Percentiles rank a stretch among this genome's conserved stretches.
These are phyloP conservation scores for Colletotrichum lini DNA, from an alignment of 2,329 filamentous ascomycete species.

Conservation along the genomic window DNA sequence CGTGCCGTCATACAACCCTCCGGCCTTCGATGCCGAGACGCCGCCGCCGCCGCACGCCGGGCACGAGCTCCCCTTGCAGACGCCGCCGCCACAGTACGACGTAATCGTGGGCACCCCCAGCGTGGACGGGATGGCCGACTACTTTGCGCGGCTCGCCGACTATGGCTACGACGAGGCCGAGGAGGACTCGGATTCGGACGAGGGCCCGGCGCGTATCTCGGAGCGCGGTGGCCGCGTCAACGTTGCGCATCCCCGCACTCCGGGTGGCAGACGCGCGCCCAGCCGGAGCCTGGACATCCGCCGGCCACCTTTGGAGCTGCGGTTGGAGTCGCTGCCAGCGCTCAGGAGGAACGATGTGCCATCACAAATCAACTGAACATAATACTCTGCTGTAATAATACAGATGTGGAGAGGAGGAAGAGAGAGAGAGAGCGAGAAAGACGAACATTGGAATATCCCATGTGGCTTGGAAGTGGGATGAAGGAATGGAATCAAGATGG, in stretches of 20 bases:
- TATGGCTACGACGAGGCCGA: slow-evolving; percentile 67
- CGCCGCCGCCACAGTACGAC: slow-evolving; percentile 89
- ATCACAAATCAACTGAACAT: slow-evolving; percentile 13
- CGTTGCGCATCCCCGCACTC: slow-evolving; percentile 69
- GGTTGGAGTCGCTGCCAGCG: slow-evolving; percentile 46
- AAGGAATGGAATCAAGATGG: not conserved
- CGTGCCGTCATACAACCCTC: slow-evolving; percentile 88
- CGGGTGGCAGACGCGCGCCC: slow-evolving; percentile 66
- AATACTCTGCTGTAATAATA: slow-evolving; percentile 20
- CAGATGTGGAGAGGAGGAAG: not conserved
- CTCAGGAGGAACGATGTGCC: not conserved
- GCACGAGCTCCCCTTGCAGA: slow-evolving; percentile 65
- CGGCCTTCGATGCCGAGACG: slow-evolving; percentile 86
- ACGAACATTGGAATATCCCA: too few species aligned
- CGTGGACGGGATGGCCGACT: slow-evolving; percentile 83
- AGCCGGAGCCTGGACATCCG: slow-evolving; percentile 71
- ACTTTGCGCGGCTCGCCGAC: slow-evolving; percentile 85
- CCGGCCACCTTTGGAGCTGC: slow-evolving; percentile 56
- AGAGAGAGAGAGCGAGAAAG: too few species aligned
- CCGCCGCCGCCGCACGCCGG: slow-evolving; percentile 72
- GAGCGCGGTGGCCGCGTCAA: slow-evolving; percentile 70
- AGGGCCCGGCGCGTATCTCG: slow-evolving; percentile 61
- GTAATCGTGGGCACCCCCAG: slow-evolving; percentile 79
- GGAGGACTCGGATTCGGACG: slow-evolving; percentile 63
- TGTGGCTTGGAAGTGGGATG: too few species aligned